Conservation (phyloP, 2,329 filamentous ascomycete species). For the Claviceps citrina region DNA sequence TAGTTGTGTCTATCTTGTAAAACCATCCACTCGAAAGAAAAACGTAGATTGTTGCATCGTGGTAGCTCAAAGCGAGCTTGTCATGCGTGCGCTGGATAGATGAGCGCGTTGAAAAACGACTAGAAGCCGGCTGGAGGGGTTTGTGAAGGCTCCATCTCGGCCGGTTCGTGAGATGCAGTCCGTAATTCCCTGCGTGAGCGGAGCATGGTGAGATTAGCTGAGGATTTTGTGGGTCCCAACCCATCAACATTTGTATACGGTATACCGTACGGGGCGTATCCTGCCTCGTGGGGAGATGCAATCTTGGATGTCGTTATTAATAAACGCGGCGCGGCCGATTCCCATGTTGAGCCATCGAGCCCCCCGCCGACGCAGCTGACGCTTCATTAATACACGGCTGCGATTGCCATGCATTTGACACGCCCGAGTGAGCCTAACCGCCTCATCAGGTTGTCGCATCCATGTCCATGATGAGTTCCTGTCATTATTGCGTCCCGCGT, state of each 20-base stretch:
- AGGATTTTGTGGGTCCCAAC: slow-evolving; percentile 1
- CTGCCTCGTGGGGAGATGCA: no score
- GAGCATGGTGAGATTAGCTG: background rate
- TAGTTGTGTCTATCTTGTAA: background rate
- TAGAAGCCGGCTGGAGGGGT: background rate
- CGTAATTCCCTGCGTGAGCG: background rate
- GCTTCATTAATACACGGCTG: background rate
- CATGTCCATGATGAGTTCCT: background rate
- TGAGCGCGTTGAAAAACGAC: background rate
- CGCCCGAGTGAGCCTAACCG: background rate
- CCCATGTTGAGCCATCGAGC: no score
- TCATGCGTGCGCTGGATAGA: background rate
- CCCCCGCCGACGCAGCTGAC: background rate
- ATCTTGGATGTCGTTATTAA: no score
- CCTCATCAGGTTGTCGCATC: background rate
- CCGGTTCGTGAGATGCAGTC: background rate
- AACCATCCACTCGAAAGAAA: background rate
- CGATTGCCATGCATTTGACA: background rate
- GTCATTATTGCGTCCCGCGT: background rate
- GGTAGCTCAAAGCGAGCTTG: background rate
- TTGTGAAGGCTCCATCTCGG: background rate
- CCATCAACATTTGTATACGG: background rate
- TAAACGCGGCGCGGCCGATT: no score
- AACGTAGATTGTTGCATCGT: background rate
- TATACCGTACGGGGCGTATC: no score